Evolutionary conservation across 768 basidiomycete species (phyloP), one percentile per base, ranked within the genome.

Genomic region (Auricularia cornea): DNA sequence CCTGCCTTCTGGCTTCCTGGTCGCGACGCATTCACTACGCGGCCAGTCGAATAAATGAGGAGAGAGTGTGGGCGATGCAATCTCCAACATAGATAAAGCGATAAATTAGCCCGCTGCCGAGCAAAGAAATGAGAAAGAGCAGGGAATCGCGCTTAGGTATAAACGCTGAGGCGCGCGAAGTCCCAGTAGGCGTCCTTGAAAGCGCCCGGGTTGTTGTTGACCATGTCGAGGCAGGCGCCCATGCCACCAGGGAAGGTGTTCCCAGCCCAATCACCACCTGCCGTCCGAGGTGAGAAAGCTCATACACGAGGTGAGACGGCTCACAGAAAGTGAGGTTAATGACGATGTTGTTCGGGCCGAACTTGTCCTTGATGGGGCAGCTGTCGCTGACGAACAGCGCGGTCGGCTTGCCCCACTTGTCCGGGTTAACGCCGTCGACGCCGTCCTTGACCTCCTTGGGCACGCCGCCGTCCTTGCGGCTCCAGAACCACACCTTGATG

Each of bases 131-230:
- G 35, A 38, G 8, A 14, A 14, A 38, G 16, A 38, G 10, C 8
- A 8, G 8, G 35, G 35, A 38, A 20, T 52, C 12, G n/a, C n/a
- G 28, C 23, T 57, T 31, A 57, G 33, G 12, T 41, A 68, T 87
- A 90, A 18, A 88, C 77, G 33, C 79, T 77, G 35, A 90, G 71
- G 20, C 81, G 79, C 67, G 83, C 82, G 71, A 91, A 78, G 65
- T 83, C 83, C 87, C 87, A 91, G 72, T 85, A 90, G 1, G 89
- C 86, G 20, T 87, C 77, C 12, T 64, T 44, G 72, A 90, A 90
- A 14, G 78, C 79, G 4, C 68, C 63, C 0, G 89, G 88, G 66
- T 85, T 80, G 64, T 83, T 80, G 70, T 83, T 72, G 32, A 89
- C 88, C 66, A 79, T 73, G 35, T 68, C 65, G 26, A 57, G 16